These are phyloP conservation scores for Solanum dulcamara DNA, from an alignment of 257 asterid species.

Conservation along the genomic window DNA sequence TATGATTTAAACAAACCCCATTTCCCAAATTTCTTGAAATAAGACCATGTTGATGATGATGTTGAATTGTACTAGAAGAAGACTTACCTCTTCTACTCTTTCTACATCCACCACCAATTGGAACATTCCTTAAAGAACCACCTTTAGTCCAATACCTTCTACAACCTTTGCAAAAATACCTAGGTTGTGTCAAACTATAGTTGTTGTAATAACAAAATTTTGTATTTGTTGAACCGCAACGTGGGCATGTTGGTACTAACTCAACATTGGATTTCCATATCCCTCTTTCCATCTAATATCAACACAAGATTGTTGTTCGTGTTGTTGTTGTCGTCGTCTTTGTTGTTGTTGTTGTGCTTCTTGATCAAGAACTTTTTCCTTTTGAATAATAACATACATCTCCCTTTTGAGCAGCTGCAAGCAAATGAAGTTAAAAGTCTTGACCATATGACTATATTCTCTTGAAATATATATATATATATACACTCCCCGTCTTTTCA, in stretches of 20 bases:
- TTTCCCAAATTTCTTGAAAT: not conserved
- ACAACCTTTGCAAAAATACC: constrained; percentile 73
- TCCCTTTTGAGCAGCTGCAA: not conserved
- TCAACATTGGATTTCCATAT: constrained; percentile 41
- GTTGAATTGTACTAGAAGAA: not conserved
- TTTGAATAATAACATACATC: not conserved
- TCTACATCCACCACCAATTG: constrained; percentile 74
- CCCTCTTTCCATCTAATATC: constrained; percentile 39
- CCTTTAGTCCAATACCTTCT: constrained; percentile 83
- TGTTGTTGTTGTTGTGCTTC: not conserved
- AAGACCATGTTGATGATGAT: not conserved
- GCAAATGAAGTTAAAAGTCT: not conserved
- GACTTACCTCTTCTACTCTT: constrained; percentile 1
- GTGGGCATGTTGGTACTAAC: constrained; percentile 54
- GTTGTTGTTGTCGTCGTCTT: not conserved
- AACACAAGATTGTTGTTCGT: not conserved
- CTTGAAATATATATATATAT: not conserved
- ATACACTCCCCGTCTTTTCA: not conserved
- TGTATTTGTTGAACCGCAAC: constrained; percentile 73
- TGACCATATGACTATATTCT: not conserved
- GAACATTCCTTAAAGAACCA: constrained; percentile 73
- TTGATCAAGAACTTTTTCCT: not conserved
- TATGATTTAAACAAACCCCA: not conserved
- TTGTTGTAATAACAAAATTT: constrained; percentile 82
- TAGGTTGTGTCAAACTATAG: constrained; percentile 70